phyloP scores from a whole-genome alignment of 106 monocot species.

The Dioscorea dumetorum region DNA sequence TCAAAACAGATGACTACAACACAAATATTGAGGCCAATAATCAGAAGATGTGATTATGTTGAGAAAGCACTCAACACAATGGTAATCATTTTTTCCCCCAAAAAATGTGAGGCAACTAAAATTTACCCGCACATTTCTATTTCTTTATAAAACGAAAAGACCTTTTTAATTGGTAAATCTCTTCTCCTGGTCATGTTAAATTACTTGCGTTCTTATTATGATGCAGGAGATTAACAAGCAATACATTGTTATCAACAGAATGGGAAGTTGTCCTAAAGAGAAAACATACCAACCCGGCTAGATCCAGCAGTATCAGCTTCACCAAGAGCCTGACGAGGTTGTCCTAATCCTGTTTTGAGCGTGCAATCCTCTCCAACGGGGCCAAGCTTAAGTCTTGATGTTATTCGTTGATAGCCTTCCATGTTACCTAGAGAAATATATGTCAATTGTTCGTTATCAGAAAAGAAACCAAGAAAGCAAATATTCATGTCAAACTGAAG shows the following conservation, averaged over 20 bases:
- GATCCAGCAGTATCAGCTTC: constrained; percentile 36
- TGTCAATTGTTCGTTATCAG: neutral
- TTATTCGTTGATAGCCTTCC: constrained; percentile 50
- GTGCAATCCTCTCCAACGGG: constrained; percentile 53
- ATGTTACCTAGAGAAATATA: constrained; percentile 42
- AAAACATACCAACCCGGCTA: constrained; percentile 24
- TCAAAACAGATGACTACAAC: too few relatives aligned
- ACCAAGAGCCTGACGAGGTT: constrained; percentile 23
- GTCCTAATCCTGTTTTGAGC: constrained; percentile 10
- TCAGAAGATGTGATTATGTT: too few relatives aligned
- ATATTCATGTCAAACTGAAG: neutral
- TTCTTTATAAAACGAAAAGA: too few relatives aligned
- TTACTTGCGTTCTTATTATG: too few relatives aligned
- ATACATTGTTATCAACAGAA: neutral
- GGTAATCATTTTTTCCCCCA: too few relatives aligned
- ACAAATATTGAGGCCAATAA: too few relatives aligned
- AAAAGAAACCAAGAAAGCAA: neutral
- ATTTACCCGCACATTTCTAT: too few relatives aligned
- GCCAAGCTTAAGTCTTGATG: constrained; percentile 82
- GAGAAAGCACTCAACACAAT: too few relatives aligned
- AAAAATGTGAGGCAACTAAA: too few relatives aligned
- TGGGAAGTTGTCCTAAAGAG: neutral
- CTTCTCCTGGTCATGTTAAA: too few relatives aligned
- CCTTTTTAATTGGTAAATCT: too few relatives aligned
- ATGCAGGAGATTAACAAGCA: too few relatives aligned